Percentiles rank a stretch among this genome's conserved stretches.
Conservation (phyloP, 345 rosid genomes). For the Passiflora organensis region DNA sequence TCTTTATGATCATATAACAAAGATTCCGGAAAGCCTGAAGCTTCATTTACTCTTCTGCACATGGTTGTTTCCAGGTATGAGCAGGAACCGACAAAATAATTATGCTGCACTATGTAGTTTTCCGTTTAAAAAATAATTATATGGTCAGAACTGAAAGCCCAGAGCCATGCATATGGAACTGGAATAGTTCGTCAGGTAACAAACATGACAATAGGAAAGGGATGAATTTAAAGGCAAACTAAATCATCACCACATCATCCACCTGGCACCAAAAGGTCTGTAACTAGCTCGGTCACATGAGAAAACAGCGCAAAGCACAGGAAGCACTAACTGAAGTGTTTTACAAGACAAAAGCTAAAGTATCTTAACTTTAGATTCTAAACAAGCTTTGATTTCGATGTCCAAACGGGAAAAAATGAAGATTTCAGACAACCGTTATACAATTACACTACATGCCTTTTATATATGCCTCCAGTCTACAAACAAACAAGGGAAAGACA, state of each 20-base stretch:
- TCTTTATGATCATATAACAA: conserved; percentile 1
- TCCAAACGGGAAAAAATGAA: not conserved
- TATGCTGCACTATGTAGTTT: not conserved
- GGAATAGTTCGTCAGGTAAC: too few relatives aligned
- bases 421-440: not conserved
- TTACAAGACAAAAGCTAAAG: not conserved
- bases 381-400: not conserved
- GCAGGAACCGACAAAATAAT: not conserved
- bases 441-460: not conserved
- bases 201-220: too few relatives aligned
- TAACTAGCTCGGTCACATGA: too few relatives aligned
- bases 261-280: too few relatives aligned
- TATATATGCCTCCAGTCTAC: not conserved
- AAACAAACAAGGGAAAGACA: not conserved
- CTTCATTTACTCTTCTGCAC: conserved; percentile 9
- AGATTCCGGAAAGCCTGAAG: conserved; percentile 2
- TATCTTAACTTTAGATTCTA: not conserved
- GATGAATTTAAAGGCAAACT: too few relatives aligned
- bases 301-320: too few relatives aligned
- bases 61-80: conserved; percentile 12
- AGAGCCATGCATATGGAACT: not conserved
- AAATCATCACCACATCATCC: too few relatives aligned
- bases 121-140: not conserved
- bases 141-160: not conserved
- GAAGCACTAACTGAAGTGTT: too few relatives aligned